Conservation (phyloP, 768 basidiomycete genomes). For the Guyanaporus albipodus region DNA sequence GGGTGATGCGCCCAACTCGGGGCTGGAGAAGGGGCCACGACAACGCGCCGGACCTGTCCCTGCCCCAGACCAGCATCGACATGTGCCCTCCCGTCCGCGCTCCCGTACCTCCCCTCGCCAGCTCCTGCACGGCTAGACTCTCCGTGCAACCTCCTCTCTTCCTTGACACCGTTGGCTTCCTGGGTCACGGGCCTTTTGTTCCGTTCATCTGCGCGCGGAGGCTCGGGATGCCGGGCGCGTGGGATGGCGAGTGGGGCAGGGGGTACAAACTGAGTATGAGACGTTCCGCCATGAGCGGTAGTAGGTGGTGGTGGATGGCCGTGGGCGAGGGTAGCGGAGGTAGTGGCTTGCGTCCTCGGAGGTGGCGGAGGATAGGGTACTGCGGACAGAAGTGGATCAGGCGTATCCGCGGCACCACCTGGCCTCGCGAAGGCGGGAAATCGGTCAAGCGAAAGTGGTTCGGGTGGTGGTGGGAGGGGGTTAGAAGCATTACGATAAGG, state of each 20-base stretch:
- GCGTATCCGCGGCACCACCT: slow-evolving; percentile 18
- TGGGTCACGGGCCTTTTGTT: slow-evolving; percentile 11
- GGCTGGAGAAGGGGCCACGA: slow-evolving; percentile 22
- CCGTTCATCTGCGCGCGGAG: slow-evolving; percentile 22
- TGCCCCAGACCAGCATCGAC: slow-evolving; percentile 33
- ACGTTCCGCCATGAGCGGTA: slow-evolving; percentile 6
- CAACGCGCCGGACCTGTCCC: slow-evolving; percentile 29
- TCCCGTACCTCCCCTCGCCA: slow-evolving; percentile 6
- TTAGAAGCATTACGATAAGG: slow-evolving; percentile 37
- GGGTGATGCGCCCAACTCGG: slow-evolving; percentile 31
- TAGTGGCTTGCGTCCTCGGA: slow-evolving; percentile 14
- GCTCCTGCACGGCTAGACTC: slow-evolving; percentile 11
- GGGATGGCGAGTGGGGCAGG: slow-evolving; percentile 13
- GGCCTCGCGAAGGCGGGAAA: slow-evolving; percentile 41
- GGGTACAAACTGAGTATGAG: slow-evolving; percentile 15
- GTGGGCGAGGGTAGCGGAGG: slow-evolving; percentile 5
- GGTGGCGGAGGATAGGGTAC: slow-evolving; percentile 29
- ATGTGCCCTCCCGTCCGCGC: slow-evolving; percentile 22
- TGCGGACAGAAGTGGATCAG: slow-evolving; percentile 19
- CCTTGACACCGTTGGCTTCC: slow-evolving; percentile 14
- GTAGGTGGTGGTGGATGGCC: slow-evolving; percentile 12
- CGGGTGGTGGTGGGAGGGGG: slow-evolving; percentile 55
- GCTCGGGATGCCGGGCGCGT: slow-evolving; percentile 22
- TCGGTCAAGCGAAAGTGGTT: slow-evolving; percentile 45
- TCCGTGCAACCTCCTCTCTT: slow-evolving; percentile 11